Evolutionary conservation across 345 rosid species (phyloP).

Genomic region (Heritiera littoralis): DNA sequence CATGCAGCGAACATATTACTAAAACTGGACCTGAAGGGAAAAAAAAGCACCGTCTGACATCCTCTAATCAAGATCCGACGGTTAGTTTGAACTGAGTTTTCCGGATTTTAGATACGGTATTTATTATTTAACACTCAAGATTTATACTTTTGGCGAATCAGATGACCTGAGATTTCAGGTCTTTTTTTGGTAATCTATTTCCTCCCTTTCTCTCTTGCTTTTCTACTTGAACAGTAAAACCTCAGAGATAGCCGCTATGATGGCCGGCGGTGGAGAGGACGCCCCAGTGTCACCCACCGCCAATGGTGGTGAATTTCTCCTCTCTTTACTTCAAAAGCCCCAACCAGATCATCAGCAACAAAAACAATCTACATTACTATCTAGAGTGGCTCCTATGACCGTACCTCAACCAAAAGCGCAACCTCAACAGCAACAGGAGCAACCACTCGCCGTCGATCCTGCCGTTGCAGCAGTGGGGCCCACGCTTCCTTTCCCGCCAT

Average conservation of each 20-base stretch:
- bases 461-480: conserved; percentile 89
- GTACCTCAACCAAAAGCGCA: conserved; percentile 18
- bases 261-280: conserved; percentile 65
- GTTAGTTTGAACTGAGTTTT: neutral
- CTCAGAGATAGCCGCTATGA: conserved; percentile 27
- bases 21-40: no score
- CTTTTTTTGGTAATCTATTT: neutral
- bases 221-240: neutral
- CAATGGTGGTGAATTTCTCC: conserved; percentile 74
- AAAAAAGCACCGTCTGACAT: neutral
- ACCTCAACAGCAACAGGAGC: conserved; percentile 14
- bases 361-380: conserved; percentile 20
- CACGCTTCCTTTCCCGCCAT: conserved; percentile 36
- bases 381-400: conserved; percentile 18
- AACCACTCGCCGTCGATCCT: conserved; percentile 53
- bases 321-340: conserved; percentile 75
- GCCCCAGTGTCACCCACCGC: conserved; percentile 44
- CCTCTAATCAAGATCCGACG: neutral
- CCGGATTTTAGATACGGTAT: neutral
- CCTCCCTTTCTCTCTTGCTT: neutral
- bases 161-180: neutral
- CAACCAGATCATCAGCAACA: conserved; percentile 30
- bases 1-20: no score
- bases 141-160: no score
- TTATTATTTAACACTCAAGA: neutral